Conservation (phyloP, 148 eudicot species). For the Chenopodium quinoa region DNA sequence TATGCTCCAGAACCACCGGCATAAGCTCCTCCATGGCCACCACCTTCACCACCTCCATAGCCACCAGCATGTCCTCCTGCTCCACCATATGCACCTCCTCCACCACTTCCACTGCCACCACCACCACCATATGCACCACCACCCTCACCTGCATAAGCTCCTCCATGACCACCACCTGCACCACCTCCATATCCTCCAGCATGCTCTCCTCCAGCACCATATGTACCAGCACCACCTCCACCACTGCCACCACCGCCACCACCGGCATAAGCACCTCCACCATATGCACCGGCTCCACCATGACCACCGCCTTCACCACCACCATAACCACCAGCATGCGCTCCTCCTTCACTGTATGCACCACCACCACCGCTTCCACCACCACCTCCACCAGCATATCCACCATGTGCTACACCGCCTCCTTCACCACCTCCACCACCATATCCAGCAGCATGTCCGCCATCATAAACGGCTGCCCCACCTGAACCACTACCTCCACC, state of each 20-base stretch:
- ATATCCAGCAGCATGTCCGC: constrained; percentile 22
- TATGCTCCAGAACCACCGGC: constrained; percentile 19
- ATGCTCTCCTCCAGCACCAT: constrained; percentile 23
- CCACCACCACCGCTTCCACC: constrained; percentile 30
- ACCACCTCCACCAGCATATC: constrained; percentile 23
- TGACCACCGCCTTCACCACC: constrained; percentile 39
- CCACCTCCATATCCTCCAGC: constrained; percentile 30
- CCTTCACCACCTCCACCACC: constrained; percentile 25
- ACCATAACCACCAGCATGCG: constrained; percentile 40
- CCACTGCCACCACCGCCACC: constrained; percentile 34
- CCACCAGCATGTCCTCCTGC: constrained; percentile 18
- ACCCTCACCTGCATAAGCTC: constrained; percentile 13
- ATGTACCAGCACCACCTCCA: constrained; percentile 30
- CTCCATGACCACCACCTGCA: constrained; percentile 24
- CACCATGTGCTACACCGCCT: constrained; percentile 19
- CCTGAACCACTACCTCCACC: constrained; percentile 27
- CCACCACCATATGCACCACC: constrained; percentile 7
- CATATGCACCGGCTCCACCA: constrained; percentile 37
- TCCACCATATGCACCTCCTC: constrained; percentile 20
- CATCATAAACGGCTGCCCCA: constrained; percentile 23
- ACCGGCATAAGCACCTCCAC: constrained; percentile 27
- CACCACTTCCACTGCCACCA: constrained; percentile 8
- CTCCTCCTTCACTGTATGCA: constrained; percentile 41
- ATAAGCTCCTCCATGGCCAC: constrained; percentile 26
- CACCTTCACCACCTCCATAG: constrained; percentile 26